Percentiles rank a stretch among this genome's conserved stretches.
Conservation (phyloP, 2,329 filamentous ascomycete genomes). For the Atkinsonella hypoxylon region DNA sequence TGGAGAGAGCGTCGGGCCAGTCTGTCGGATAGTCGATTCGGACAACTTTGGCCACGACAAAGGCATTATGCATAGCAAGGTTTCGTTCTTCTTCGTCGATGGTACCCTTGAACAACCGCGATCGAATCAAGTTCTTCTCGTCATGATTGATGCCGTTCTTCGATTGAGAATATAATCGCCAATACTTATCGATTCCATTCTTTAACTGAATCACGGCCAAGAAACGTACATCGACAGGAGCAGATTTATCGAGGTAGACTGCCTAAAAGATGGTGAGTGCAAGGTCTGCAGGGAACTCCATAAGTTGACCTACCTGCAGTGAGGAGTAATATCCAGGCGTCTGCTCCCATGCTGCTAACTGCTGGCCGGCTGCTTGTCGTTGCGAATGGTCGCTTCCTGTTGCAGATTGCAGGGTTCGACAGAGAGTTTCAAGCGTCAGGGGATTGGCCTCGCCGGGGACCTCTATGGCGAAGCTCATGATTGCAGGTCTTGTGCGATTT, state of each 20-base stretch:
- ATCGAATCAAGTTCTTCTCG: conserved; percentile 68
- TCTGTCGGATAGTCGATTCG: conserved; percentile 81
- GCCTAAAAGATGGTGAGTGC: conserved; percentile 34
- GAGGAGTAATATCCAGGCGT: conserved; percentile 54
- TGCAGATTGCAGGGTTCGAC: conserved; percentile 50
- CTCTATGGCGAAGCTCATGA: conserved; percentile 64
- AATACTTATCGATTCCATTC: conserved; percentile 91
- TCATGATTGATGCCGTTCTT: conserved; percentile 58
- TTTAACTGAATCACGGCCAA: conserved; percentile 90
- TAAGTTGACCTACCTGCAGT: conserved; percentile 43
- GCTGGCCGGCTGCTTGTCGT: conserved; percentile 55
- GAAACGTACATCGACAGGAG: conserved; percentile 70
- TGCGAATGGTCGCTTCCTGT: conserved; percentile 49
- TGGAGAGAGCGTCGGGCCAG: conserved; percentile 57
- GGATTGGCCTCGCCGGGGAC: conserved; percentile 71
- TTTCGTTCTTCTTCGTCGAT: conserved; percentile 63
- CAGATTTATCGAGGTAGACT: conserved; percentile 67
- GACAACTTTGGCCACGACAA: conserved; percentile 78
- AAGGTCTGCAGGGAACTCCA: not conserved
- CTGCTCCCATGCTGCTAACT: conserved; percentile 61
- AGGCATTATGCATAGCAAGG: conserved; percentile 76
- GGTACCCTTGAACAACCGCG: conserved; percentile 62
- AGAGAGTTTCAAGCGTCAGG: conserved; percentile 50
- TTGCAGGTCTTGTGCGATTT: conserved; percentile 6
- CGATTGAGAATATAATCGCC: conserved; percentile 50